Evolutionary conservation across 345 rosid species (phyloP).

Genomic region (Murraya koenigii): DNA sequence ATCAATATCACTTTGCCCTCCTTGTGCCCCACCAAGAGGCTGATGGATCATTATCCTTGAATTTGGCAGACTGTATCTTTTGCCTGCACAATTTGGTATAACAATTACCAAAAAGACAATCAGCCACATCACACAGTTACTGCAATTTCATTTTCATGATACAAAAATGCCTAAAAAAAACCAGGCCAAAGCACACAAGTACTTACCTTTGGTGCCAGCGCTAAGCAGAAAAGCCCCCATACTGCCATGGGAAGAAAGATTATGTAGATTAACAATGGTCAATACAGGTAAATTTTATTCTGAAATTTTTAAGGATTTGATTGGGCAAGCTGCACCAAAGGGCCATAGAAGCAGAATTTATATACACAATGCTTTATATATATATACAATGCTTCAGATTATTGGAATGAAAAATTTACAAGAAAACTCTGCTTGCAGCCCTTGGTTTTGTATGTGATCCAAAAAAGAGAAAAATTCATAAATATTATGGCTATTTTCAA

Average conservation of each 20-base stretch:
- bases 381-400: background rate
- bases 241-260: conserved; percentile 25
- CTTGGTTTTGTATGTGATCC: background rate
- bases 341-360: background rate
- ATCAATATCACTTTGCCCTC: conserved; percentile 52
- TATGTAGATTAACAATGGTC: background rate
- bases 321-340: background rate
- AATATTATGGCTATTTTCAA: background rate
- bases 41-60: conserved; percentile 69
- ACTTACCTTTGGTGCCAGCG: conserved; percentile 56
- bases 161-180: background rate
- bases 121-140: background rate
- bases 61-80: conserved; percentile 57
- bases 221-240: conserved; percentile 62
- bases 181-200: background rate
- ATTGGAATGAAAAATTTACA: background rate
- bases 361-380: background rate
- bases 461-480: background rate
- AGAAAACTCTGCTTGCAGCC: background rate
- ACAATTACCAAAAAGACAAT: background rate
- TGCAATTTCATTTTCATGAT: background rate
- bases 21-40: conserved; percentile 64
- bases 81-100: conserved; percentile 29
- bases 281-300: background rate
- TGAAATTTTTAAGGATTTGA: background rate